Conservation (phyloP, 169 alveolate genomes). For the Plasmodium sp. region DNA sequence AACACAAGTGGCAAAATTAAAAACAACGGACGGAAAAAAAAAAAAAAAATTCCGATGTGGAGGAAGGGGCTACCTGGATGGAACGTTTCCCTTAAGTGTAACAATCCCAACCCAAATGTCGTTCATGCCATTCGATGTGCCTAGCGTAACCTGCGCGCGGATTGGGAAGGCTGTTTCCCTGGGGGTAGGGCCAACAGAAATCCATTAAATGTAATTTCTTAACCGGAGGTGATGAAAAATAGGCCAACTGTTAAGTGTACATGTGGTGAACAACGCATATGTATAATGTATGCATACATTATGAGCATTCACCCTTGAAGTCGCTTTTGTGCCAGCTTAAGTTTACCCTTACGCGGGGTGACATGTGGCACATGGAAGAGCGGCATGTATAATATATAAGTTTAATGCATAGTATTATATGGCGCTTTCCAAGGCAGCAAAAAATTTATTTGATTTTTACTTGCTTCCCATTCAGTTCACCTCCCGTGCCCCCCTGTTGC, state of each 20-base stretch:
- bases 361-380: not conserved
- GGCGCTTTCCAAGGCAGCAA: not conserved
- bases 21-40: not conserved
- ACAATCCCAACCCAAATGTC: not conserved
- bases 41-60: not conserved
- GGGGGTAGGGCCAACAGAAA: not conserved
- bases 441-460: not conserved
- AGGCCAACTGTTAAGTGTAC: not conserved
- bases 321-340: not conserved
- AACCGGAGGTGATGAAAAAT: not conserved
- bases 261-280: not conserved
- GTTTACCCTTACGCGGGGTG: not conserved
- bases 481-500: not conserved
- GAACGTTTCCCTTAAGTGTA: not conserved
- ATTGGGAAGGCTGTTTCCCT: not conserved
- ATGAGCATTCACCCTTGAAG: not conserved
- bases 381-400: not conserved
- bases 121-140: not conserved
- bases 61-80: not conserved
- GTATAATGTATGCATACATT: no score
- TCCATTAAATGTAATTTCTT: not conserved
- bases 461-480: not conserved
- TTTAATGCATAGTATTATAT: not conserved
- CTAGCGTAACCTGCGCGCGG: not conserved
- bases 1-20: not conserved